Evolutionary conservation across 495 filamentous ascomycete genomes (phyloP), one percentile per base, ranked within the genome.

Genomic region (Cudoniella acicularis): DNA sequence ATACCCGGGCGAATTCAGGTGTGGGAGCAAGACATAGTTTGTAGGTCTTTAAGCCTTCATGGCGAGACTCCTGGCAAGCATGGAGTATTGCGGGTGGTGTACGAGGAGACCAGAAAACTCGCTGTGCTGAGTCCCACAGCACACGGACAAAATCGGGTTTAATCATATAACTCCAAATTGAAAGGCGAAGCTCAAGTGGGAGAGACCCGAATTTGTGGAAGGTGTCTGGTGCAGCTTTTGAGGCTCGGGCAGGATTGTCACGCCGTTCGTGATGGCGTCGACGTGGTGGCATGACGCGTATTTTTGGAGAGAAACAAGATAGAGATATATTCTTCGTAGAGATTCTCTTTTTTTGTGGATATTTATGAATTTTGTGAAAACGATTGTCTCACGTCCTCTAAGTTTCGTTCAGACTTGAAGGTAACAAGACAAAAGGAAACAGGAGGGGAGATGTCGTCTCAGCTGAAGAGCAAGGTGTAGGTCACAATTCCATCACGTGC

Each of bases 1-100:
- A 56, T 4, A 43, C 42, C 11, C 53, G 17, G 13, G 41, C 53
- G 23, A 56, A 48, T 18, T 56, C 53, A 9, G 41, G 53, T n/a
- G 18, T 25, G 8, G 18, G 10, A 2, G 41, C 42, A 21, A 56
- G 42, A 20, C 10, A 10, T 4, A 56, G 16, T 21, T 16, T 10
- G 22, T 56, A 56, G 17, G 16, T 1, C 20, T 56, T 56, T 3
- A 56, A 23, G 16, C 30, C 53, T 26, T 46, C 36, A 11, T n/a
- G 3, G 3, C 53, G 53, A 3, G 53, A 56, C 24, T 56, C 41
- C 8, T 25, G 18, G 23, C 41, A 46, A 2, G 18, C 10, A 17
- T 46, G 42, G 1, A 56, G 53, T 4, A 45, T 21, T 10, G 42
- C 36, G 1, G 53, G 53, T 3, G 53, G 53, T 27, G 46, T 46